Evolutionary conservation across 108 stramenopile species (phyloP).

Genomic region (Seminavis robusta): DNA sequence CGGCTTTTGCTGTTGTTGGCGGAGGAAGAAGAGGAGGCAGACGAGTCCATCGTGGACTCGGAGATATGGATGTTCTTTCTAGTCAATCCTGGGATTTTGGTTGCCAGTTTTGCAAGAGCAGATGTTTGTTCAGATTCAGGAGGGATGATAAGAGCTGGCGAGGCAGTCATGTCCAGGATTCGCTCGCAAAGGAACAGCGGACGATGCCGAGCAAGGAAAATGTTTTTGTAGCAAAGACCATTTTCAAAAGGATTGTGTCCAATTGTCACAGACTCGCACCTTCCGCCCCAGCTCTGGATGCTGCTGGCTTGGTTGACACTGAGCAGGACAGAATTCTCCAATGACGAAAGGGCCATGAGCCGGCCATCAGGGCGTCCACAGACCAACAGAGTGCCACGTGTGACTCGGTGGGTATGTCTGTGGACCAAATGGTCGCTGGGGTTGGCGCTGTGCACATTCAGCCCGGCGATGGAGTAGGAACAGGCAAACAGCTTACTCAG

Average conservation of each 20-base stretch:
- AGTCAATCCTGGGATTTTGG: no score
- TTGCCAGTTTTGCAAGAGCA: no score
- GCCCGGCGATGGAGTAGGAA: slow-evolving; percentile 68
- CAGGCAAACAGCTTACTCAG: slow-evolving; percentile 74
- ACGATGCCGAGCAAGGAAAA: slow-evolving; percentile 48
- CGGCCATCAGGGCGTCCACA: slow-evolving; percentile 85
- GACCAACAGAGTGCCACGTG: slow-evolving; percentile 63
- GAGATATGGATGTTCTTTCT: no score
- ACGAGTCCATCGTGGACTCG: no score
- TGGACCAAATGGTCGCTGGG: slow-evolving; percentile 82
- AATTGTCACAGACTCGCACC: slow-evolving; percentile 73
- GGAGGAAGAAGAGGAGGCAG: no score
- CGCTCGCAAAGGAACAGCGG: slow-evolving; percentile 65
- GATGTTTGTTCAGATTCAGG: no score
- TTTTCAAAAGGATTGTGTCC: slow-evolving; percentile 80
- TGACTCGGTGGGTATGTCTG: slow-evolving; percentile 58
- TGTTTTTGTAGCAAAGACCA: slow-evolving; percentile 33
- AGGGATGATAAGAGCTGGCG: no score
- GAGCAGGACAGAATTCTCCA: slow-evolving; percentile 63
- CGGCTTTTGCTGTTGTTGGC: no score
- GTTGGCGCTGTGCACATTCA: slow-evolving; percentile 68
- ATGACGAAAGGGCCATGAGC: slow-evolving; percentile 64
- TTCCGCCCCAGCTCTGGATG: slow-evolving; percentile 64
- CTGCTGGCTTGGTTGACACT: slow-evolving; percentile 74
- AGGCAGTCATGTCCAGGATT: slow-evolving; percentile 34